phyloP scores from a whole-genome alignment of 2,329 filamentous ascomycete genomes.

The Plectosphaerella plurivora region DNA sequence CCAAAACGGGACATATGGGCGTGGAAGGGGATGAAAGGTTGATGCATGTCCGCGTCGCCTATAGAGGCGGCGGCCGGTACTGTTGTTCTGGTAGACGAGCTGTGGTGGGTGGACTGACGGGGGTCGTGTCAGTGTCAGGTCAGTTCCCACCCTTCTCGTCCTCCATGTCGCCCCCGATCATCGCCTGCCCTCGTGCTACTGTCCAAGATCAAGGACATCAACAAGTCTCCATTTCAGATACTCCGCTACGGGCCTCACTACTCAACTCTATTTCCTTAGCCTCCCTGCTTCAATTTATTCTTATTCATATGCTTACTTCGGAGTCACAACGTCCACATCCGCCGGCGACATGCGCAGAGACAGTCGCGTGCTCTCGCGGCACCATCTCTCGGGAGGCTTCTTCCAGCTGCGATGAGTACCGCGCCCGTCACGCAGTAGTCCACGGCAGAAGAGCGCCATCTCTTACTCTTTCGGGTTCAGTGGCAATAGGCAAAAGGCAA shows the following conservation, averaged over 20 bases:
- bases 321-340: no score
- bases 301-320: no score
- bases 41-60: background rate
- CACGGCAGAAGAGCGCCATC: no score
- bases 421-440: no score
- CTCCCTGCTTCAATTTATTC: background rate
- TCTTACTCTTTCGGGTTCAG: no score
- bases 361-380: no score
- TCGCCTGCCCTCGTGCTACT: background rate
- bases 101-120: background rate
- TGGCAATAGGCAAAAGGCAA: no score
- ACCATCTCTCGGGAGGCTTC: no score
- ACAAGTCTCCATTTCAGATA: background rate
- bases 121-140: background rate
- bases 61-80: background rate
- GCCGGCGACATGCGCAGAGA: no score
- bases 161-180: background rate
- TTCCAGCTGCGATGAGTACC: no score
- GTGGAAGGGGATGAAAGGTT: background rate
- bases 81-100: background rate
- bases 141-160: background rate
- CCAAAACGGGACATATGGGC: background rate
- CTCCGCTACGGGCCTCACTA: background rate
- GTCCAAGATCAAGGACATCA: background rate
- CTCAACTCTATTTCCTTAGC: background rate